Evolutionary conservation across 768 basidiomycete species (phyloP).

Genomic region (Xanthoconium purpureum): DNA sequence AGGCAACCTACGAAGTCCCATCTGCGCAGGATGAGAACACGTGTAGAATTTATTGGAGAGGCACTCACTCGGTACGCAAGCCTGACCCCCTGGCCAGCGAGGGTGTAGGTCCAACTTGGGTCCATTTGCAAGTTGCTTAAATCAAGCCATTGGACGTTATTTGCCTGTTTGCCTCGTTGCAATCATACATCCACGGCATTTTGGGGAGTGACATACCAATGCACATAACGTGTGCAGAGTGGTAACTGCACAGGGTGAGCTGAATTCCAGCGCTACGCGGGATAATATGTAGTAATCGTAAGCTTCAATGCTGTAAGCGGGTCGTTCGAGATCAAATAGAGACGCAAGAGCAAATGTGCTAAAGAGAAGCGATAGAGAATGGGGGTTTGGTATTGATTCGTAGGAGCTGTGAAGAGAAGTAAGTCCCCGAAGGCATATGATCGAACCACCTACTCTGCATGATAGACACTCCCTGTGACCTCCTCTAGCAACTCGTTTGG

Average conservation of each 20-base stretch:
- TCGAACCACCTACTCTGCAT: constrained; percentile 40
- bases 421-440: neutral
- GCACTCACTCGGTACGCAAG: constrained; percentile 56
- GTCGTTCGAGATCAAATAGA: constrained; percentile 53
- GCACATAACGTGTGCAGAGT: constrained; percentile 55
- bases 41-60: neutral
- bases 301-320: constrained; percentile 50
- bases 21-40: constrained; percentile 28
- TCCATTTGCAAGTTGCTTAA: constrained; percentile 50
- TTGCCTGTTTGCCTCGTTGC: constrained; percentile 29
- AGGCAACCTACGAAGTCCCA: constrained; percentile 49
- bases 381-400: constrained; percentile 40
- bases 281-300: constrained; percentile 63
- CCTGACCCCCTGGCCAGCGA: constrained; percentile 57
- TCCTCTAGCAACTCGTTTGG: constrained; percentile 56
- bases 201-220: constrained; percentile 40
- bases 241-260: constrained; percentile 44
- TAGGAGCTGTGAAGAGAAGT: constrained; percentile 34
- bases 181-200: neutral
- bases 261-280: constrained; percentile 48
- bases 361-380: constrained; percentile 61
- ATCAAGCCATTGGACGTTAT: constrained; percentile 50
- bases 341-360: constrained; percentile 62
- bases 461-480: constrained; percentile 53
- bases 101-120: constrained; percentile 51